Evolutionary conservation across 495 filamentous ascomycete species (phyloP), one percentile per base, ranked within the genome.

Genomic region (Saxophila tyrrhenica): DNA sequence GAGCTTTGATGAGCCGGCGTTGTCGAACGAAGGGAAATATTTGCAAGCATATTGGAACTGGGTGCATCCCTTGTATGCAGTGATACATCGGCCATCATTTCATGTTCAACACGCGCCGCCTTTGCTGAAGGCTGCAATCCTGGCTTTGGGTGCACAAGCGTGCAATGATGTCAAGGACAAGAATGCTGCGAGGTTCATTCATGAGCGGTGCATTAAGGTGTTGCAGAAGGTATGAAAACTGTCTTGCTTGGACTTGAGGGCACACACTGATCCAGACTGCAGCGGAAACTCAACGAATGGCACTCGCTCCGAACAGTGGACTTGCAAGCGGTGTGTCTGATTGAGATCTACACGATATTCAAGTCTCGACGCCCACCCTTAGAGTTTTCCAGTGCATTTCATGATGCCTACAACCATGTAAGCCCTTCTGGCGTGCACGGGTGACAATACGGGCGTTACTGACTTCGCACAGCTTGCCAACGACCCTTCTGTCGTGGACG

Each of bases 21-120:
- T 39, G 24, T 48, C 21, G 19, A 49, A 55, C 25, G 53, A 53
- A 50, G 51, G 68, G 51, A 61, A 70, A 50, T 71, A 69, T 65
- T 58, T 72, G 48, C 58, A 69, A 32, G 64, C 66, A 58, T 74
- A 70, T 60, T 73, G 71, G 71, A 63, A 57, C 50, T 59, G 62
- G 50, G 69, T 72, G 39, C 69, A 73, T 57, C 67, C 71, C 48
- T 55, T 66, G 17, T 70, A 69, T 55, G 69, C 72, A 24, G 61
- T 73, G 39, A 51, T 74, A 41, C 72, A 73, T 59, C 60, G 58
- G 51, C 63, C 70, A 47, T 64, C 70, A 23, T 68, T 70, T 56
- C 49, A 60, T 44, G 29, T 66, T 21, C 56, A 56, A 20, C 57
- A 55, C 38, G 57, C 58, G 8, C 63, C 66, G 17, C 70, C 67